Conservation (phyloP, 495 filamentous ascomycete genomes). For the Tuber melanosporum region DNA sequence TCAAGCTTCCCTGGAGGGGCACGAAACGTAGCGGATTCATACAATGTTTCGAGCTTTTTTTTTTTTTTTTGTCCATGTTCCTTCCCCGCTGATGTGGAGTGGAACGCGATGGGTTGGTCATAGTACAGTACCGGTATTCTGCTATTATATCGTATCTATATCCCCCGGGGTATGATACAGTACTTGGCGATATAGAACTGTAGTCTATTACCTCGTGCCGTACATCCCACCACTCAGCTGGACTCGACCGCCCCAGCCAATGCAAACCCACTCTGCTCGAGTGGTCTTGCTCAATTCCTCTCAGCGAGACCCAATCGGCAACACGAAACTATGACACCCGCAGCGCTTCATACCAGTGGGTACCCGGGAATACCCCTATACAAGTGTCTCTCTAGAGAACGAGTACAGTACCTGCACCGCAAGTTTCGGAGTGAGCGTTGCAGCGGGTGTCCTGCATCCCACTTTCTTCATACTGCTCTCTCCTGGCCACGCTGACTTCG, state of each 20-base stretch:
- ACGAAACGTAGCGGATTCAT: neutral
- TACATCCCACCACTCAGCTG: neutral
- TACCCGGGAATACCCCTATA: neutral
- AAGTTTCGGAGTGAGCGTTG: neutral
- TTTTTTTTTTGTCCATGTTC: neutral
- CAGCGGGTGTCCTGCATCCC: neutral
- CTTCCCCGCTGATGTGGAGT: neutral
- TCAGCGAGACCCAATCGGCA: neutral
- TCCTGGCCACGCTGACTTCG: neutral
- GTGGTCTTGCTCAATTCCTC: neutral
- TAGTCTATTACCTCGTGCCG: neutral
- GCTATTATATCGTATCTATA: neutral
- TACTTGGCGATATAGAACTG: neutral
- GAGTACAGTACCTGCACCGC: neutral
- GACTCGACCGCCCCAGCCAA: neutral
- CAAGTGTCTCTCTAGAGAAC: too few species aligned
- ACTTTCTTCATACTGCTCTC: neutral
- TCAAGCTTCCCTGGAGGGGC: neutral
- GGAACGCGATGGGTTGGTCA: neutral
- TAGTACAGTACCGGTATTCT: neutral
- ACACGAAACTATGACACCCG: neutral
- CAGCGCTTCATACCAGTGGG: neutral
- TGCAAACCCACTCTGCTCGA: neutral
- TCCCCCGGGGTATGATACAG: neutral
- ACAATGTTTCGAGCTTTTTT: neutral